Base-by-base conservation (phyloP, 225 moss, liverwort and hornwort genomes). In the Pleurozium schreberi region DNA sequence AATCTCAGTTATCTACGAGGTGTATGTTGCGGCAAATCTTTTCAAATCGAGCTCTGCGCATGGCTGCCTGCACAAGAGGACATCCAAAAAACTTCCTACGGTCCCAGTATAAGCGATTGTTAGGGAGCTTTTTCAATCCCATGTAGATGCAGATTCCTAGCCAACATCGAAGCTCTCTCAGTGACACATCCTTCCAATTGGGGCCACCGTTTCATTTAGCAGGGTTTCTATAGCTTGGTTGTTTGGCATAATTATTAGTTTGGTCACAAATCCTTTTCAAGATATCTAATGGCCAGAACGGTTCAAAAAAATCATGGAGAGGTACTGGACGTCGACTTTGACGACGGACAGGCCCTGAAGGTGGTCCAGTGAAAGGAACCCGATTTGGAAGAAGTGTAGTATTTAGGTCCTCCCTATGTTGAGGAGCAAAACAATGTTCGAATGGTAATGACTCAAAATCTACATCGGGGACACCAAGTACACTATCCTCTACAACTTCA, bases 1-100 rank as follows among this genome's bases (percentile, higher is more conserved):
- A 8, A 4, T 4, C 0, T 0, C 1, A 2, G 2, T 38, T 67
- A 9, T 67, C 38, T 11, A 67, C 67, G 1, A 67, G 18, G 9
- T 67, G 38, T 11, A 67, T 67, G 11, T n/a, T 21, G 0, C 21
- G 1, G 9, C 38, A 67, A 1, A 67, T 38, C 2, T 6, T 2
- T 9, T 67, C 67, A 67, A 67, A 67, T 0, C 38, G 2, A 38
- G 11, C 38, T 21, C 38, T 20, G 0, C 8, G 20, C 67, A 67
- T 67, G 6, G 11, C 1, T 38, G 10, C 10, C 5, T 38, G 19
- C 4, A 36, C 4, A 2, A 67, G 6, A 8, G 5, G 36, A 20
- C 38, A 38, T 0, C 67, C 67, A 6, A 68, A n/a, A 1, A n/a
- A 68, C 0, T 11, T 38, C 1, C 11, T 1, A 0, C 1, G 0